Evolutionary conservation across 2,329 filamentous ascomycete genomes (phyloP).

Genomic region (Thelonectria olida): DNA sequence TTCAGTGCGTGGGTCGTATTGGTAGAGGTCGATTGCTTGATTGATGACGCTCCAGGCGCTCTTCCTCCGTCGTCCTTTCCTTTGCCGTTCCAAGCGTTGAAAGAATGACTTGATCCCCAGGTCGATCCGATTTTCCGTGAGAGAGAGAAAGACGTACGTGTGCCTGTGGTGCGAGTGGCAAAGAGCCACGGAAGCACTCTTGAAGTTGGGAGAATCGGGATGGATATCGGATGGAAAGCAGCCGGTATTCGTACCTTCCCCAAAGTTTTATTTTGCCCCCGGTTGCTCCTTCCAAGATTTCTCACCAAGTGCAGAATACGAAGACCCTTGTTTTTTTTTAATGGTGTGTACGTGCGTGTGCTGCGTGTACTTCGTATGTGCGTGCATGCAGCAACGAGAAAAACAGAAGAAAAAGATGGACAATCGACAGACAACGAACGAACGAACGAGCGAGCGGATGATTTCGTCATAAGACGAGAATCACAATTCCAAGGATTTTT

Average conservation of each 20-base stretch:
- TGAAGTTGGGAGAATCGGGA: not conserved
- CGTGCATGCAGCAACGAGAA: constrained; percentile 6
- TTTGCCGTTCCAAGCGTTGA: not conserved
- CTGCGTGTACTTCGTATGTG: constrained; percentile 18
- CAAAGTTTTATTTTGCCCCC: not conserved
- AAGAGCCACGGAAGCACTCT: not conserved
- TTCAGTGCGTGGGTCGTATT: not conserved
- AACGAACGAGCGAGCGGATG: not conserved
- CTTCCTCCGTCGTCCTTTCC: not conserved
- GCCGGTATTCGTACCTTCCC: not conserved
- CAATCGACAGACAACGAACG: constrained; percentile 1
- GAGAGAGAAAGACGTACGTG: not conserved
- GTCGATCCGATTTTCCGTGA: not conserved
- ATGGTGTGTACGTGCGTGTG: too few species aligned
- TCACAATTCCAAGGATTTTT: constrained; percentile 20
- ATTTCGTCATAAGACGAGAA: constrained; percentile 21
- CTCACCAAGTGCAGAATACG: not conserved
- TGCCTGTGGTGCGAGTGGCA: not conserved
- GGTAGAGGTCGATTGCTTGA: not conserved
- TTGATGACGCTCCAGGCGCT: constrained; percentile 14
- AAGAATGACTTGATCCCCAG: not conserved
- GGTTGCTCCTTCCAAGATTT: not conserved
- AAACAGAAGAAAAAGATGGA: not conserved
- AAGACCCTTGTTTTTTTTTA: constrained; percentile 5
- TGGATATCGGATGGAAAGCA: not conserved